These are phyloP conservation scores for Spencermartinsiella europaea DNA, from an alignment of 805 yeast genomes.

Conservation along the genomic window DNA sequence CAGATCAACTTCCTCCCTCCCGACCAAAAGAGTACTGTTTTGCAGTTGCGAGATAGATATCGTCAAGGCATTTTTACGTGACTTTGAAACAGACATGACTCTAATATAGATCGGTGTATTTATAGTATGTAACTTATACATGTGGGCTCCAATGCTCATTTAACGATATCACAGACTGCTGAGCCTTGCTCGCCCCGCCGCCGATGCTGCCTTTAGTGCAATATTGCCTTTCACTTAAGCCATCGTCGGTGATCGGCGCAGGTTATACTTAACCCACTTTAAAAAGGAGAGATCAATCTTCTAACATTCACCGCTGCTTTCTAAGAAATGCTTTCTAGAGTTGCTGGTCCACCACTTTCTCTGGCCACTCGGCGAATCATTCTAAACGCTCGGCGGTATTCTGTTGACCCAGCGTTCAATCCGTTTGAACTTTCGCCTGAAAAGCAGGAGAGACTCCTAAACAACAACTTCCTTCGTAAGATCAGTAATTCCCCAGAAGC, in stretches of 20 bases:
- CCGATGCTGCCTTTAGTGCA: too few species aligned
- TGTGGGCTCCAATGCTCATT: neutral
- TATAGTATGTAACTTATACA: neutral
- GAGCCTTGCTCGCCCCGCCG: neutral
- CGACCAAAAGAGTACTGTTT: conserved; percentile 38
- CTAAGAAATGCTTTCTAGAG: too few species aligned
- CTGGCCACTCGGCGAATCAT: too few species aligned
- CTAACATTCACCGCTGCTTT: too few species aligned
- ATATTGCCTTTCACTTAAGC: too few species aligned
- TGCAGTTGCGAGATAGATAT: conserved; percentile 23
- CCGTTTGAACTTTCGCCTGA: neutral
- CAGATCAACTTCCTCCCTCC: conserved; percentile 45
- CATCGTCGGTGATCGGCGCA: too few species aligned
- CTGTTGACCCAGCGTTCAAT: too few species aligned
- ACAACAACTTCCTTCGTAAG: neutral
- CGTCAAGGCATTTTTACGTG: conserved; percentile 14
- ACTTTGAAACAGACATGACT: neutral
- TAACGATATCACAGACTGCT: neutral
- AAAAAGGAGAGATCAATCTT: too few species aligned
- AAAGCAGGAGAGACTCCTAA: neutral
- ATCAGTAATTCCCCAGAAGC: neutral
- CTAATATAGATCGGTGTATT: neutral
- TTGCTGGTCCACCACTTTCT: too few species aligned
- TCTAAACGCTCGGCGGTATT: too few species aligned
- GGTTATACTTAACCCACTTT: too few species aligned